Conservation (phyloP, 345 rosid species). For the Populus davidiana region DNA sequence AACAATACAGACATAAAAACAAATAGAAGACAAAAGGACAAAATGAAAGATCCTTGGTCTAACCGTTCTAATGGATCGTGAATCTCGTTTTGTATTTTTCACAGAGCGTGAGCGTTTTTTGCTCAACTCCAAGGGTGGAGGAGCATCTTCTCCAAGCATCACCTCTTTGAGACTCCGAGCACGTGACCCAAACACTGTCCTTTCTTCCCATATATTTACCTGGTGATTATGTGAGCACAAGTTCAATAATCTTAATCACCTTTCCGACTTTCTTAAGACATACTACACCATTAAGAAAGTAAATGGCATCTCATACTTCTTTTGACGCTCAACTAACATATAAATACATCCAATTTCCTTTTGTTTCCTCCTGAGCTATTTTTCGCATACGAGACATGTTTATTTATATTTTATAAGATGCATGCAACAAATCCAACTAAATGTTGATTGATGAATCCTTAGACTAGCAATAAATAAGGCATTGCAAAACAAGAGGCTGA, state of each 20-base stretch:
- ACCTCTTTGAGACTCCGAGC: constrained; percentile 30
- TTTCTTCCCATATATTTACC: constrained; percentile 35
- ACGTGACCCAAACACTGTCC: constrained; percentile 36
- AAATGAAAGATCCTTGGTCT: constrained; percentile 7
- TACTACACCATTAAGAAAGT: not conserved
- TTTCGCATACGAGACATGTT: no score
- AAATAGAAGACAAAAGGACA: not conserved
- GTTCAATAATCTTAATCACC: not conserved
- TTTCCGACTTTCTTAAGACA: constrained; percentile 2
- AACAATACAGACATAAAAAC: not conserved
- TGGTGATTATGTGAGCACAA: not conserved
- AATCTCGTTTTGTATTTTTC: constrained; percentile 72
- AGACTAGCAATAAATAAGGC: no score
- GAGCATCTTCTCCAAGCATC: constrained; percentile 32
- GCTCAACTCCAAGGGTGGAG: constrained; percentile 62
- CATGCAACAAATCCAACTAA: no score
- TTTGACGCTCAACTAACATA: not conserved
- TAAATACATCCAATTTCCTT: no score
- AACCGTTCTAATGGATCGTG: constrained; percentile 74
- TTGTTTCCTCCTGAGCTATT: no score
- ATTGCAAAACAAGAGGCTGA: no score
- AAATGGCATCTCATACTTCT: not conserved
- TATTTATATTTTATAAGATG: no score
- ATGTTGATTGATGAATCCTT: no score
- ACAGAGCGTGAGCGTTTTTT: constrained; percentile 73